Conservation (phyloP, 2,329 filamentous ascomycete species). For the Aspergillus neotritici region DNA sequence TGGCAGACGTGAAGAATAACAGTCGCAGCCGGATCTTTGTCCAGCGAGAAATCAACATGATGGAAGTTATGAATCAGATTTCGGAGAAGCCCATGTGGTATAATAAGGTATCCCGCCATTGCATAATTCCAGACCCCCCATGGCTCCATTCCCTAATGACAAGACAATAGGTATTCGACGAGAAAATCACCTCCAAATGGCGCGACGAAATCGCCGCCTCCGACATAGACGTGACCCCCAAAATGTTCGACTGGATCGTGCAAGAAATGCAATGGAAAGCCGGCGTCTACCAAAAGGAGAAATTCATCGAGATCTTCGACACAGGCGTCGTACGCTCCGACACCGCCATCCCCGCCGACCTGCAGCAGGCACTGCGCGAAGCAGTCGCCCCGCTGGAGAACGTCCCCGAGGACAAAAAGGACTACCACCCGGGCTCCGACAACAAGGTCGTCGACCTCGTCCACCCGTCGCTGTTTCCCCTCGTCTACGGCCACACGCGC, state of each 20-base stretch:
- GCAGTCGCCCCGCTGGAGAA: conserved; percentile 50
- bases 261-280: conserved; percentile 48
- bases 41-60: neutral
- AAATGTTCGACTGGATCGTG: conserved; percentile 37
- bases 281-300: conserved; percentile 31
- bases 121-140: too few species aligned
- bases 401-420: conserved; percentile 42
- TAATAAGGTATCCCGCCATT: conserved; percentile 19
- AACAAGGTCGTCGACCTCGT: conserved; percentile 58
- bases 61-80: conserved; percentile 17
- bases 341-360: conserved; percentile 35
- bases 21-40: too few species aligned
- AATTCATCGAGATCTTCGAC: conserved; percentile 43
- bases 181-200: conserved; percentile 33
- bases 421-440: conserved; percentile 59
- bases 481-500: conserved; percentile 27
- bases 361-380: conserved; percentile 41
- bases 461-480: conserved; percentile 51
- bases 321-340: conserved; percentile 51
- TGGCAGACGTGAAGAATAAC: too few species aligned
- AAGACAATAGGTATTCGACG: conserved; percentile 26
- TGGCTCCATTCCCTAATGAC: too few species aligned
- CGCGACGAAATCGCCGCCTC: conserved; percentile 18
- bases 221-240: conserved; percentile 20
- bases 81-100: conserved; percentile 41